Base-by-base conservation (phyloP, 306 rosid species). In the Sesbania bispinosa region DNA sequence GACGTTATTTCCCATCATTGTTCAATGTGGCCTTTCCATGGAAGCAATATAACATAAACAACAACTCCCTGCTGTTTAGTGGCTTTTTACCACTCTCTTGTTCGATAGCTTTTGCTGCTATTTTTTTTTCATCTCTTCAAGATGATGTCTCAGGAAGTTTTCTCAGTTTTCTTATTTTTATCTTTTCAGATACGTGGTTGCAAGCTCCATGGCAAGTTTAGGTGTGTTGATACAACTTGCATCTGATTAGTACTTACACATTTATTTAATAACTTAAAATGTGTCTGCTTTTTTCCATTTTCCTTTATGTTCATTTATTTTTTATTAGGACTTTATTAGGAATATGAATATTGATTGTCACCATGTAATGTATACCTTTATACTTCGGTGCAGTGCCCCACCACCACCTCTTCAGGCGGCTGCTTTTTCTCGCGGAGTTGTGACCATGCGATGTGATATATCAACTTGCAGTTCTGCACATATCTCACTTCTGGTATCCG, bases 341-440 rank as follows among this genome's bases (percentile, higher is more conserved):
- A 36, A 33, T 62, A 15, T 54, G 38, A 76, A 57, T 57, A 9
- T 71, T 36, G 18, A 32, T 32, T 73, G 63, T 15, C 62, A 32
- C 54, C 2, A 32, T 71, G 39, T 77, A 57, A 77, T 21, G n/a
- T n/a, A 15, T 81, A 32, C 74, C 52, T 70, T 79, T 59, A 55
- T 62, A 19, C 74, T 77, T 32, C 77, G 83, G 64, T 67, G 29
- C 10, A 94, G 98, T 84, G 97, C 97, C 41, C 87, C 97, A 66
- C 98, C 97, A 1, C 98, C 97, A 23, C 97, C 98, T 61, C 98
- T 94, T 72, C 97, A 90, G 82, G 98, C 96, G 21, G 97, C 92
- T 77, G 86, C 96, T 65, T 90, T 94, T 83, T 90, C 98, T 65
- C 96, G 98, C 8, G 92, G 98, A 26, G 97, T 94, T 21, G 96